phyloP scores from a whole-genome alignment of 169 alveolate genomes.

The Babesia ovata region DNA sequence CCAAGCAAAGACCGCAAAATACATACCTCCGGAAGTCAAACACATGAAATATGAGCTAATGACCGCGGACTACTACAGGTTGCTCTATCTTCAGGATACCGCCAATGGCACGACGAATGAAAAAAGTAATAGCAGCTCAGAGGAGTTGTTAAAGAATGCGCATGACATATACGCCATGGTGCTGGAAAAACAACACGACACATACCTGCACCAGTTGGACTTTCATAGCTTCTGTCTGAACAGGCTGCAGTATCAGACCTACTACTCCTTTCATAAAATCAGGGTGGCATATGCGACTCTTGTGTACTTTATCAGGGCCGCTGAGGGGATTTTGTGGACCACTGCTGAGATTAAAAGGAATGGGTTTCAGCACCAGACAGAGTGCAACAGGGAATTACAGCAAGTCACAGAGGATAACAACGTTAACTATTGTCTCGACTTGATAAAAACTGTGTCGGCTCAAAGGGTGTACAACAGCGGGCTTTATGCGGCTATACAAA shows the following conservation, averaged over 20 bases:
- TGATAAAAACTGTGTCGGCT: constrained; percentile 8
- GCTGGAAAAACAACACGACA: constrained; percentile 44
- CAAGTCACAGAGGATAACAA: background rate
- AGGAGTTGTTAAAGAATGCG: constrained; percentile 9
- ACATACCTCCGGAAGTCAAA: constrained; percentile 43
- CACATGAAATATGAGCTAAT: constrained; percentile 40
- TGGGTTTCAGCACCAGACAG: constrained; percentile 10
- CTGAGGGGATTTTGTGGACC: constrained; percentile 32
- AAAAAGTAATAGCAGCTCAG: background rate
- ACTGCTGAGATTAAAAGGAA: constrained; percentile 16
- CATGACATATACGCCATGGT: constrained; percentile 16
- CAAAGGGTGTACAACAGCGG: constrained; percentile 45
- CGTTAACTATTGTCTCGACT: constrained; percentile 30
- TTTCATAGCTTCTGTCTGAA: constrained; percentile 61
- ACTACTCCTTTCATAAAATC: constrained; percentile 24
- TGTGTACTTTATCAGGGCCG: constrained; percentile 42
- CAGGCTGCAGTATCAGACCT: constrained; percentile 41
- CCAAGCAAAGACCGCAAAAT: background rate
- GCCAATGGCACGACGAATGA: background rate
- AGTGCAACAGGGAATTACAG: constrained; percentile 6
- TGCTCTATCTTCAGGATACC: background rate
- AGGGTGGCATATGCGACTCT: constrained; percentile 11
- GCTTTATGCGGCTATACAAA: constrained; percentile 20
- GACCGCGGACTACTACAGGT: constrained; percentile 17
- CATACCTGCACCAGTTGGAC: constrained; percentile 46